Base-by-base conservation (phyloP, 257 asterid genomes). In the Nicotiana noctiflora region DNA sequence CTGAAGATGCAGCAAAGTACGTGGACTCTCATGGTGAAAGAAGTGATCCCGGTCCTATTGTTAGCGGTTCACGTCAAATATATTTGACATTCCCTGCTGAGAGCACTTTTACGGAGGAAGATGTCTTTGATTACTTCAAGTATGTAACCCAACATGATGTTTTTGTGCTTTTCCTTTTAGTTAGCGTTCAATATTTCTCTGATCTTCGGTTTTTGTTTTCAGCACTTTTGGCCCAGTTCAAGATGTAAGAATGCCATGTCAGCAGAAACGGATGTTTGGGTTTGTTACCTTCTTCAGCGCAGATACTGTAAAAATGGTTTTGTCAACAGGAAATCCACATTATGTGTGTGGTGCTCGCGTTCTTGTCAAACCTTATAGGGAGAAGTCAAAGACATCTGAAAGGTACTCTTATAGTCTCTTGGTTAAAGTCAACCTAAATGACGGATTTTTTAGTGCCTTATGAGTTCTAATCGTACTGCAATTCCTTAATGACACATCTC, bases 221-320 rank as follows among this genome's bases (percentile, higher is more conserved):
- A 93, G 99, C 62, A 89, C 93, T 44, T 95, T 86, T 87, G 99
- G 99, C 32, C 86, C 84, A 4, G 99, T 95, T 83, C 92, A 93
- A 84, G 99, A 95, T 83, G 99, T 95, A 79, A 86, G 99, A 86
- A 93, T 95, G 62, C 99, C 99, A 4, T 88, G 90, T 84, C 99
- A 93, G 89, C 93, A 86, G 88, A 89, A 88, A 82, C 89, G 99
- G 75, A 95, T 92, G 99, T 95, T 89, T 82, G 99, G 98, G 29
- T 95, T 95, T 29, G 99, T 93, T 29, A 89, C 96, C 51, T 95
- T 95, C 86, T 88, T 21, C 1, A 87, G 87, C 79, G 85, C 93
- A 4, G 97, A 93, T 72, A 91, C 96, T 15, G 99, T 90, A 86
- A 89, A 84, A 86, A 68, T 79, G 77, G 89, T 93, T 82, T 82